Conservation (phyloP, 177 flowering plant species). For the Vitis hybrid region DNA sequence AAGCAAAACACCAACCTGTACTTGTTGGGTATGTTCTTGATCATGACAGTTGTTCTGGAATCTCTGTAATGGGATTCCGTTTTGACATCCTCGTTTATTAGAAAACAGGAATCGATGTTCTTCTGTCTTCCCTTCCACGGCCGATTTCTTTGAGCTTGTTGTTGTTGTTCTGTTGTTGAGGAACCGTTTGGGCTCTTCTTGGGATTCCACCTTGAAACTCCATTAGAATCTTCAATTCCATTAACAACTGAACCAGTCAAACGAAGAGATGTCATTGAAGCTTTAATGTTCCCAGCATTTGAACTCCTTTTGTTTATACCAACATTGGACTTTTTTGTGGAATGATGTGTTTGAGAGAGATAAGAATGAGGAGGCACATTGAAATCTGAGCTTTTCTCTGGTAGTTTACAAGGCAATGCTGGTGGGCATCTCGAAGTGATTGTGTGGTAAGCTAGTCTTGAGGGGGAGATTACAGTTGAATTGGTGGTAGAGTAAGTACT, state of each 20-base stretch:
- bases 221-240: background rate
- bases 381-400: constrained; percentile 2
- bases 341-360: background rate
- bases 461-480: no score
- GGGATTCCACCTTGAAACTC: constrained; percentile 2
- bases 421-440: background rate
- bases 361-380: constrained; percentile 11
- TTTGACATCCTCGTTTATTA: constrained; percentile 52
- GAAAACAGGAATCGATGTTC: constrained; percentile 47
- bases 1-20: constrained; percentile 55
- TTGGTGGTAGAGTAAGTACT: background rate
- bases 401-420: constrained; percentile 7
- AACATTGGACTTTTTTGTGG: constrained; percentile 4
- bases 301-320: constrained; percentile 6
- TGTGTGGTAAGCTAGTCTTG: no score
- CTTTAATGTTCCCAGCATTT: constrained; percentile 4
- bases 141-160: constrained; percentile 15
- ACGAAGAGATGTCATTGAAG: constrained; percentile 21
- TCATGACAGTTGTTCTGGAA: constrained; percentile 87
- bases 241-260: constrained; percentile 1
- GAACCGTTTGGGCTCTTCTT: constrained; percentile 10
- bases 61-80: constrained; percentile 40
- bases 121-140: constrained; percentile 39
- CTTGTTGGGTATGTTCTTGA: constrained; percentile 97
- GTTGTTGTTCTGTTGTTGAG: constrained; percentile 8